These are phyloP conservation scores for Amanita pallidorosea DNA, from an alignment of 768 basidiomycete species.

Conservation along the genomic window DNA sequence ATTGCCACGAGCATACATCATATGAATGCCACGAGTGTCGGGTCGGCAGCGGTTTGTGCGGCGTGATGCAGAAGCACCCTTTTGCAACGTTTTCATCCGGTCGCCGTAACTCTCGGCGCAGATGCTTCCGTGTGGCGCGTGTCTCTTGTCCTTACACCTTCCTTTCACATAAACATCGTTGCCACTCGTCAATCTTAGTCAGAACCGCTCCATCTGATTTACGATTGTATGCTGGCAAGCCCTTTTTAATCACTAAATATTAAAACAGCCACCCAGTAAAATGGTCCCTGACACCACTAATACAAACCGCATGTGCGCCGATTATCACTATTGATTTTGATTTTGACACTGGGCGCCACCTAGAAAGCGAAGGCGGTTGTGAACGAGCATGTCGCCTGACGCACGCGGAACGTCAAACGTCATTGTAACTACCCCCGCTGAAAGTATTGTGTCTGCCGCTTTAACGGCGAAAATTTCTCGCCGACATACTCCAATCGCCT, in stretches of 20 bases:
- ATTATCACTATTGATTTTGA: background rate
- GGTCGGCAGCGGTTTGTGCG: constrained; percentile 3
- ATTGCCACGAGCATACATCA: background rate
- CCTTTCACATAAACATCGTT: background rate
- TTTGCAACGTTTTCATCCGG: constrained; percentile 1
- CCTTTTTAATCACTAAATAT: background rate
- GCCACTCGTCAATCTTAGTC: constrained; percentile 2
- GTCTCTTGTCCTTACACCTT: background rate
- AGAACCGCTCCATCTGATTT: background rate
- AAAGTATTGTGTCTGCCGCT: background rate
- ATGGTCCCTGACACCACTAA: background rate
- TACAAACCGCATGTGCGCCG: background rate
- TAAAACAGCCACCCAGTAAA: too few species aligned
- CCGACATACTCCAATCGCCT: background rate
- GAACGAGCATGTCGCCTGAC: background rate
- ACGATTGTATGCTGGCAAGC: background rate
- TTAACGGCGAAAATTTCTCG: background rate
- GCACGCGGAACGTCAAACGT: too few species aligned
- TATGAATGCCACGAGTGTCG: background rate
- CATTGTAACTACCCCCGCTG: background rate
- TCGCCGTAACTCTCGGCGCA: constrained; percentile 5
- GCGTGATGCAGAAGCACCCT: background rate
- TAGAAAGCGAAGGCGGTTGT: background rate
- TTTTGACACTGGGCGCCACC: background rate
- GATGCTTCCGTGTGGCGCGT: constrained; percentile 2